These are phyloP conservation scores for Pseudisothecium myosuroides DNA, from an alignment of 225 moss, liverwort and hornwort genomes.

Conservation along the genomic window DNA sequence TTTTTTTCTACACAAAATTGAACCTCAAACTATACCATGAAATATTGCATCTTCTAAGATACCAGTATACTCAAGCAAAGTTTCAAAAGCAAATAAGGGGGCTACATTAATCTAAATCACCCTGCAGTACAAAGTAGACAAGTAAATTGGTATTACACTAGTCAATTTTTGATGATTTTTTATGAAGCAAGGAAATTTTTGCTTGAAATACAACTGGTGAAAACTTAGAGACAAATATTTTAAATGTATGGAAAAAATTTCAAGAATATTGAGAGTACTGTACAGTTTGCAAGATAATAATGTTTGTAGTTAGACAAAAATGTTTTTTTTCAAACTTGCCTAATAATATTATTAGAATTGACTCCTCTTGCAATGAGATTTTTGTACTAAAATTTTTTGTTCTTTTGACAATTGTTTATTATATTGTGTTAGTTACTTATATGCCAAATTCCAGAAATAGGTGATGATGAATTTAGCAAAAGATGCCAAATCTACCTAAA, in stretches of 20 bases:
- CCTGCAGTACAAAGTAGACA: accelerated
- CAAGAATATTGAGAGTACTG: background rate
- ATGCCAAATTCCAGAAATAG: background rate
- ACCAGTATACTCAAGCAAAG: background rate
- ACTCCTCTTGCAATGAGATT: background rate
- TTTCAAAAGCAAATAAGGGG: background rate
- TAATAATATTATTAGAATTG: accelerated
- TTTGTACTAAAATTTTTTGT: background rate
- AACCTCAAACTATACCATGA: background rate
- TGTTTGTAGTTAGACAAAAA: background rate
- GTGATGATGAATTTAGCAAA: background rate
- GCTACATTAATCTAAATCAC: background rate
- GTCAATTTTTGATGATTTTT: background rate
- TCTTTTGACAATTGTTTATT: background rate
- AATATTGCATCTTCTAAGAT: background rate
- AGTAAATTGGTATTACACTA: background rate
- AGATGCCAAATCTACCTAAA: background rate
- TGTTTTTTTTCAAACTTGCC: background rate
- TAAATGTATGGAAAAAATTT: background rate
- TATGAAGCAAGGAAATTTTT: background rate
- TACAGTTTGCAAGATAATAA: background rate
- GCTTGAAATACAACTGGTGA: accelerated
- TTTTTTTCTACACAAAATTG: background rate
- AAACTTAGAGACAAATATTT: background rate
- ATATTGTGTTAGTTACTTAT: background rate